Base-by-base conservation (phyloP, 352 stramenopile species). In the Phytophthora foliorum region DNA sequence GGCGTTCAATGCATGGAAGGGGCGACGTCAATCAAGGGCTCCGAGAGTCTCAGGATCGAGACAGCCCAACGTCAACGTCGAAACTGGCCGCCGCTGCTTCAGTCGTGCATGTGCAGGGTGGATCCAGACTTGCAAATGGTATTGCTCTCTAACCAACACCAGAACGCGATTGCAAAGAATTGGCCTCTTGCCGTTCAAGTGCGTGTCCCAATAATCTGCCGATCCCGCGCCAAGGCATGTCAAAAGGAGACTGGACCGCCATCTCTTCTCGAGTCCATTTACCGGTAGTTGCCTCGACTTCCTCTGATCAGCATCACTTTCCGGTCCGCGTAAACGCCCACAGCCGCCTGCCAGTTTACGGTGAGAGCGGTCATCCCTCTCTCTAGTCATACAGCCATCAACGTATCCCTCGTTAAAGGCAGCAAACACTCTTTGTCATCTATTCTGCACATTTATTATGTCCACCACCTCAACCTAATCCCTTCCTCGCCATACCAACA, bases 1-100 rank as follows among this genome's bases (percentile, higher is more conserved):
- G 41, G 9, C n/a, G 13, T 27, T 11, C 19, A 22, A 39, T 57
- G 61, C 61, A 69, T 69, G 53, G 61, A 69, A 63, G 61, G 60
- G 60, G 21, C 58, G 17, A 38, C 34, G n/a, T n/a, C n/a, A n/a
- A n/a, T n/a, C n/a, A n/a, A n/a, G n/a, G n/a, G n/a, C n/a, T n/a
- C n/a, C n/a, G n/a, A n/a, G n/a, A n/a, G n/a, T n/a, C n/a, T n/a
- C n/a, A n/a, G n/a, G n/a, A n/a, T n/a, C n/a, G n/a, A n/a, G n/a
- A n/a, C n/a, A n/a, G n/a, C n/a, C n/a, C n/a, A n/a, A n/a, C n/a
- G n/a, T n/a, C n/a, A n/a, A n/a, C n/a, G n/a, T n/a, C n/a, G n/a
- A n/a, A n/a, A n/a, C n/a, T n/a, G n/a, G n/a, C n/a, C n/a, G n/a
- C n/a, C n/a, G n/a, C n/a, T n/a, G n/a, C n/a, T n/a, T n/a, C n/a